Evolutionary conservation across 371 early-diverging fungal species (phyloP).

Genomic region (Mortierella sp.): DNA sequence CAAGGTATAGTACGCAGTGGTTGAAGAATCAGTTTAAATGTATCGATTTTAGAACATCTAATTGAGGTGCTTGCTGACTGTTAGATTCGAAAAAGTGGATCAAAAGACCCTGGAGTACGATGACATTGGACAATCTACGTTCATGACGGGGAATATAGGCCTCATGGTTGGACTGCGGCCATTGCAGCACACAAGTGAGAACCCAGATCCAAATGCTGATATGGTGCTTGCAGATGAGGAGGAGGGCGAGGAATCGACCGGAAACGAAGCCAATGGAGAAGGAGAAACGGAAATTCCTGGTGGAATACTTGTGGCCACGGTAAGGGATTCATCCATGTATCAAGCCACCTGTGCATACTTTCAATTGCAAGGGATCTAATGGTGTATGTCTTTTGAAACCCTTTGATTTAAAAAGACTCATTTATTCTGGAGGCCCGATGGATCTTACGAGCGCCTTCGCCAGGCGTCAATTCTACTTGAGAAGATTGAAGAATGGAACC

Average conservation of each 20-base stretch:
- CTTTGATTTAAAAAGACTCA: slow-evolving; percentile 48
- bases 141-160: slow-evolving; percentile 66
- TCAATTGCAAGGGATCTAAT: no score
- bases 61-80: background rate
- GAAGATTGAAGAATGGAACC: slow-evolving; percentile 46
- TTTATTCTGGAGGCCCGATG: slow-evolving; percentile 71
- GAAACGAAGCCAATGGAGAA: slow-evolving; percentile 28
- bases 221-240: slow-evolving; percentile 43
- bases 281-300: slow-evolving; percentile 14
- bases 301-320: slow-evolving; percentile 51
- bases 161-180: slow-evolving; percentile 60
- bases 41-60: background rate
- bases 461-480: slow-evolving; percentile 61
- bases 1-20: slow-evolving; percentile 20
- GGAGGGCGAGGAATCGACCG: slow-evolving; percentile 16
- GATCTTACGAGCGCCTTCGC: slow-evolving; percentile 68
- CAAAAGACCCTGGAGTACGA: slow-evolving; percentile 65
- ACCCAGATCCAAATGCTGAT: slow-evolving; percentile 55
- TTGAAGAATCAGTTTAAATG: background rate
- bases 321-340: slow-evolving; percentile 9
- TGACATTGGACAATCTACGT: slow-evolving; percentile 60
- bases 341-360: no score
- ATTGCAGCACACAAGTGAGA: slow-evolving; percentile 19
- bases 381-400: background rate
- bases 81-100: slow-evolving; percentile 54